Conservation (phyloP, 305 asterid species). For the Plantago coronopus region DNA sequence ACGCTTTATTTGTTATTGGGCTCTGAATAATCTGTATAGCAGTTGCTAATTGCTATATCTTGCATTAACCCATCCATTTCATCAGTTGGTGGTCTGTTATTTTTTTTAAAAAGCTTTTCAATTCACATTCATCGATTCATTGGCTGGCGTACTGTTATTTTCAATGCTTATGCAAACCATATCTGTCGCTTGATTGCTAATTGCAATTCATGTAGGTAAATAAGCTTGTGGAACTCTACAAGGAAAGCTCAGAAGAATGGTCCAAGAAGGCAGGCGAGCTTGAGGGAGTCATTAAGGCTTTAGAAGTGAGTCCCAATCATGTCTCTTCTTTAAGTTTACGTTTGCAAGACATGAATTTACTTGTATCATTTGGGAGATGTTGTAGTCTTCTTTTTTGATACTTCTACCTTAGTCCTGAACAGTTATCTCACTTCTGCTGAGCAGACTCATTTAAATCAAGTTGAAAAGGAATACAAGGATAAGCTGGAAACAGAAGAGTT, state of each 20-base stretch:
- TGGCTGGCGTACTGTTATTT: background rate
- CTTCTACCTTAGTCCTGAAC: constrained; percentile 18
- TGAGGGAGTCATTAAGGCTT: constrained; percentile 93
- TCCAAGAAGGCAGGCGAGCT: constrained; percentile 95
- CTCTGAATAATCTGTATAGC: no score
- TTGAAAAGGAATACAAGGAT: constrained; percentile 67
- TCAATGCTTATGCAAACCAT: background rate
- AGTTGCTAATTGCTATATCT: no score
- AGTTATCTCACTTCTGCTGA: constrained; percentile 18
- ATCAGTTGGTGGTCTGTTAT: background rate
- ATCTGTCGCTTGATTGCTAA: constrained; percentile 6
- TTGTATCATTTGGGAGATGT: background rate
- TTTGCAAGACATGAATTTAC: background rate
- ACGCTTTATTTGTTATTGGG: background rate
- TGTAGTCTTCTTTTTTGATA: constrained; percentile 7
- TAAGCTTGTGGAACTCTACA: constrained; percentile 79
- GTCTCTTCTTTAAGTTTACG: constrained; percentile 9
- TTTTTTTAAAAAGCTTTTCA: no score
- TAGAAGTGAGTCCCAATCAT: constrained; percentile 53
- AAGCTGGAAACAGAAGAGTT: constrained; percentile 71
- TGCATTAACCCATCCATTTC: background rate
- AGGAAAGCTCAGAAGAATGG: constrained; percentile 95
- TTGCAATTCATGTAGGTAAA: constrained; percentile 35
- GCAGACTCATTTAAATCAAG: constrained; percentile 76
- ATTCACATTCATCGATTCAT: background rate